Conservation (phyloP, 202 grass and related monocot genomes). For the Panicum virgatum region DNA sequence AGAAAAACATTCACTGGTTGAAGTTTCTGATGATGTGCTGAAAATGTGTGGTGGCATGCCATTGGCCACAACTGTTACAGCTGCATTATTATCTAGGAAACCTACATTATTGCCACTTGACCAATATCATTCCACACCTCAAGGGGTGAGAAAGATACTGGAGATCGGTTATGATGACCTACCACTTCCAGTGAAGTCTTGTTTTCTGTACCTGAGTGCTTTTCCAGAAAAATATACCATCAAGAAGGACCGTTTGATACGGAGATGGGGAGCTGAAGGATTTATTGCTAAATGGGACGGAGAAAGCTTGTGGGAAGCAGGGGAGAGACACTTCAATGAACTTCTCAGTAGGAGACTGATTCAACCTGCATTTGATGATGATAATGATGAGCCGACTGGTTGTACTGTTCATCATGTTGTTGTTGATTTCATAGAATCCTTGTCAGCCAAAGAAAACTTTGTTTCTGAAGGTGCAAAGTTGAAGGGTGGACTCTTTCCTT, state of each 20-base stretch:
- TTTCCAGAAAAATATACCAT: slow-evolving; percentile 27
- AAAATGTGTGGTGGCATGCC: slow-evolving; percentile 29
- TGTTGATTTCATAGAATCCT: slow-evolving; percentile 16
- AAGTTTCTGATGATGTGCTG: neutral
- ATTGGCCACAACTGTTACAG: slow-evolving; percentile 32
- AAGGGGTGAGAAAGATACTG: slow-evolving; percentile 24
- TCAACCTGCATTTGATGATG: neutral
- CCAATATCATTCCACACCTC: neutral
- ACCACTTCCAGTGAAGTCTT: slow-evolving; percentile 24
- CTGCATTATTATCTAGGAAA: slow-evolving; percentile 4
- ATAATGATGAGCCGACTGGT: neutral
- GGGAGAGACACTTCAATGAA: slow-evolving; percentile 36
- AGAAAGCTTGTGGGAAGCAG: slow-evolving; percentile 18
- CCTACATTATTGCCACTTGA: neutral
- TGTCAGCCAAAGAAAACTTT: slow-evolving; percentile 41
- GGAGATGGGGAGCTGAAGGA: slow-evolving; percentile 41
- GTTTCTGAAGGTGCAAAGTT: neutral
- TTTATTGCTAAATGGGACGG: neutral
- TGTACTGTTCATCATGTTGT: slow-evolving; percentile 33
- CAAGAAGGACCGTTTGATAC: slow-evolving; percentile 17
- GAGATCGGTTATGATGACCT: slow-evolving; percentile 27
- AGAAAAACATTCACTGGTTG: no score
- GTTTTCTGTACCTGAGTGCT: slow-evolving; percentile 31
- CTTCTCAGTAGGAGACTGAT: slow-evolving; percentile 40
- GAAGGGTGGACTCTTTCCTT: neutral